Conservation (phyloP, 2,329 filamentous ascomycete genomes). For the Arthrobotrys entomopaga region DNA sequence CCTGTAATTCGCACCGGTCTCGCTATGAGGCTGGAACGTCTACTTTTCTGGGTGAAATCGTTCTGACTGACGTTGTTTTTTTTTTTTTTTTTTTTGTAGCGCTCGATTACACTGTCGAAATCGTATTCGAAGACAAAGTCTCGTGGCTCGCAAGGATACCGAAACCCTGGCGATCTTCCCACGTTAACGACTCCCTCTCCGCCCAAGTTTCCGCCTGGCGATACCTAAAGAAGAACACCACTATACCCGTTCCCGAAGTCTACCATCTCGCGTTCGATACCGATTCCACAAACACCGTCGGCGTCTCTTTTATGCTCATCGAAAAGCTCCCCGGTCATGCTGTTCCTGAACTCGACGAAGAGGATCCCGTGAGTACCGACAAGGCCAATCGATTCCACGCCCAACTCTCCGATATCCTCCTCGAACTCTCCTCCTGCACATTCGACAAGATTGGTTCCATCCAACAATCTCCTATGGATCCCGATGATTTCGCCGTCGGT, state of each 20-base stretch:
- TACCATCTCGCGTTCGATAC: constrained; percentile 42
- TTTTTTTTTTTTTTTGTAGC: constrained; percentile 7
- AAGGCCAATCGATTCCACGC: constrained; percentile 46
- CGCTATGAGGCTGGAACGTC: neutral
- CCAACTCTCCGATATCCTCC: constrained; percentile 50
- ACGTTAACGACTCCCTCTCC: constrained; percentile 45
- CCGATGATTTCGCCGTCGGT: constrained; percentile 44
- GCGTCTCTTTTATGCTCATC: constrained; percentile 45
- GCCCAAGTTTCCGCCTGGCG: constrained; percentile 43
- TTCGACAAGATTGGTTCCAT: constrained; percentile 52
- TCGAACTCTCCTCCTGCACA: constrained; percentile 33
- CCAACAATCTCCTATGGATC: constrained; percentile 32
- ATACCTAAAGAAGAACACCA: constrained; percentile 46
- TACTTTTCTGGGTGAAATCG: too few relatives aligned
- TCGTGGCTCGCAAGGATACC: constrained; percentile 48
- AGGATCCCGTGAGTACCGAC: constrained; percentile 29
- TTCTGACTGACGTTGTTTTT: neutral
- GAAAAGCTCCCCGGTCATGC: constrained; percentile 35
- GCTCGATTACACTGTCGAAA: constrained; percentile 42
- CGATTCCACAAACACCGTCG: constrained; percentile 34
- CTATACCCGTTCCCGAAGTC: constrained; percentile 47
- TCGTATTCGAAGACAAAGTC: constrained; percentile 49
- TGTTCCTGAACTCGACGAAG: constrained; percentile 45
- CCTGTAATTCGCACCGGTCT: neutral
- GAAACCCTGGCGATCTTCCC: constrained; percentile 51